Evolutionary conservation across 768 basidiomycete genomes (phyloP), one percentile per base, ranked within the genome.

Genomic region (Amanita jacksonii): DNA sequence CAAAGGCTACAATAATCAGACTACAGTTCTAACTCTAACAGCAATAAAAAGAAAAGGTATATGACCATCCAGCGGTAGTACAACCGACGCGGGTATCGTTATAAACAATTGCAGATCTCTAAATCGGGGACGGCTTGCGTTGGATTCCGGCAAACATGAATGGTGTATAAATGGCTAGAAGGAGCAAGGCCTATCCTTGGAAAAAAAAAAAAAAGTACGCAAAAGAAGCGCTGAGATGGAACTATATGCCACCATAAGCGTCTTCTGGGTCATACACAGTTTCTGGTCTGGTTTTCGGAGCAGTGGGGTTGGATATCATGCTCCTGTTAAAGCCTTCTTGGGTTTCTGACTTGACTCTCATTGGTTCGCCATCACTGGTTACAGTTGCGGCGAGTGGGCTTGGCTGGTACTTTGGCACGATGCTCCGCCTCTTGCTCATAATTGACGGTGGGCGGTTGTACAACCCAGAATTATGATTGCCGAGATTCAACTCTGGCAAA

Each of bases 241-340:
- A 12, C 70, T 62, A 84, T 57, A 85, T 73, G 23, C 81, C 83
- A 19, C 72, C 79, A 51, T 85, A 85, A 36, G 77, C 80, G 50
- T 85, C 82, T 22, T 76, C 76, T 25, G 73, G 71, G 50, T 78
- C 70, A 51, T 83, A 85, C 43, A 76, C 62, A 9, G 77, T 77
- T 16, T 64, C 58, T 9, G 74, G 74, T 39, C 75, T 63, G 55
- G 64, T 63, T 36, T 60, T 55, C 41, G 46, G 36, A 40, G 37
- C 48, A 27, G 45, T 41, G 38, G 52, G 27, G 31, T 46, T 20
- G 23, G 48, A 32, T 34, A 50, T 47, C 16, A 50, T 28, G 8
- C 49, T 45, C 31, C 39, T 49, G 48, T 25, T 16, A 30, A 19
- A 7, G n/a, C 28, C 15, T 10, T 18, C 19, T 33, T 45, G n/a